Base-by-base conservation (phyloP, 2,329 filamentous ascomycete genomes). In the Phyllosticta capitalensis region DNA sequence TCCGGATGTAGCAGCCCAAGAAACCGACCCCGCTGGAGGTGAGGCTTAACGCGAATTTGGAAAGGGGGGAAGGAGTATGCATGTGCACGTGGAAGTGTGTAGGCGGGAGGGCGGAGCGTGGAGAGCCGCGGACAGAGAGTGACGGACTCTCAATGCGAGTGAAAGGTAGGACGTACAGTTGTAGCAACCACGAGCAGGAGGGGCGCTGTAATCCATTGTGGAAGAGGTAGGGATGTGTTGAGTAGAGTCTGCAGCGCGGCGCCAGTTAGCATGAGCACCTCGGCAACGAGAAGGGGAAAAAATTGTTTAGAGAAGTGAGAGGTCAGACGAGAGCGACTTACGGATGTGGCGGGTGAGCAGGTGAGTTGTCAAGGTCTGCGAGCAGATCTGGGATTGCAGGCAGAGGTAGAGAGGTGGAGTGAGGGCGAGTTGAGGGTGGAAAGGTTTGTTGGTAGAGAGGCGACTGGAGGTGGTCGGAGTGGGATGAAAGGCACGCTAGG, bases 101-200 rank as follows among this genome's bases (percentile, higher is more conserved):
- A 38, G 28, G 22, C 52, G 26, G 49, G 52, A 19, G 22, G 21
- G 45, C 52, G 57, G 24, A 26, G 24, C 24, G 24, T 26, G 24
- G 22, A 53, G 24, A 38, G 52, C 52, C 48, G 14, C 12, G 19
- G 14, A 17, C 20, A 12, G 53, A 53, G 14, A 19, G 28, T 52
- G 53, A 49, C 21, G 33, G 51, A 19, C 30, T 45, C 49, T 38
- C 17, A 30, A 56, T 60, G 48, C 52, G 54, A 61, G 38, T 1
- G 14, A 59, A 55, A 58, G 53, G 50, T 19, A 54, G 33, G 53
- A 71, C 72, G 66, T 69, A 74, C 72, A 74, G 69, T 74, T 74
- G 71, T 73, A 74, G 69, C 72, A 74, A 65, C 71, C 71, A 63
- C 72, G 71, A 65, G 71, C 70, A 62, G 67, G 68, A 61, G 66